These are phyloP conservation scores for Moniliella sp. DNA, from an alignment of 1,284 basidiomycete genomes.

Conservation along the genomic window DNA sequence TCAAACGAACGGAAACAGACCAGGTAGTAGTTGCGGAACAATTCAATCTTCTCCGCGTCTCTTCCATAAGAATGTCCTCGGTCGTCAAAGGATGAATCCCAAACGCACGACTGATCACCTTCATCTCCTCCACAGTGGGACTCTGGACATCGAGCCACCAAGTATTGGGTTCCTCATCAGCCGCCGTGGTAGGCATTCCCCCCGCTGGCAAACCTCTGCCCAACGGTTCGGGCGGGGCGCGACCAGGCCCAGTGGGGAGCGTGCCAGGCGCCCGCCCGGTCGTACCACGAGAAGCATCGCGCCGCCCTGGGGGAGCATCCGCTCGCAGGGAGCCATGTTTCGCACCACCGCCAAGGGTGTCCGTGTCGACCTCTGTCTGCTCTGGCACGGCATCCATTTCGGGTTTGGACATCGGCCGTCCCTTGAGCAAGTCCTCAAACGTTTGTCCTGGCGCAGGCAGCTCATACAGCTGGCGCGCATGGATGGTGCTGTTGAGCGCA, in stretches of 20 bases:
- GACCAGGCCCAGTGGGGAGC: no score
- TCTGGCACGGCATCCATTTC: no score
- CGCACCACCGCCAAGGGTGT: no score
- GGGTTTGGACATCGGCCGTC: no score
- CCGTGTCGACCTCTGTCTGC: no score
- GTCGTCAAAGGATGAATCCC: slow-evolving; percentile 91
- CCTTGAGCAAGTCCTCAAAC: slow-evolving; percentile 73
- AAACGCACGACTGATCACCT: slow-evolving; percentile 57
- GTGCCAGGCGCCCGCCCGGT: no score
- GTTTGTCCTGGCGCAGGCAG: slow-evolving; percentile 78
- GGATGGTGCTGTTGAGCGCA: slow-evolving; percentile 70
- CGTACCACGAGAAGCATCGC: no score
- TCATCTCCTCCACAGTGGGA: slow-evolving; percentile 96
- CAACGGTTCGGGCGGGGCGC: no score
- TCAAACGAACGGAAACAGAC: slow-evolving; percentile 99
- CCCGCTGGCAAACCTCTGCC: no score
- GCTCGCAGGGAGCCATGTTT: no score
- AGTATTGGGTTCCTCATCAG: slow-evolving; percentile 48
- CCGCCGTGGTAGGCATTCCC: slow-evolving; percentile 21
- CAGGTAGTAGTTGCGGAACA: slow-evolving; percentile 94
- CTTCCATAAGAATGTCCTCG: slow-evolving; percentile 97
- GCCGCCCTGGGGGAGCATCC: no score
- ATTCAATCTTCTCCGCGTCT: slow-evolving; percentile 98
- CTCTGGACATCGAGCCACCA: slow-evolving; percentile 95
- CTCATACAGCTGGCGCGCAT: slow-evolving; percentile 74